Conservation (phyloP, 805 yeast species). For the Candida broadrunensis region DNA sequence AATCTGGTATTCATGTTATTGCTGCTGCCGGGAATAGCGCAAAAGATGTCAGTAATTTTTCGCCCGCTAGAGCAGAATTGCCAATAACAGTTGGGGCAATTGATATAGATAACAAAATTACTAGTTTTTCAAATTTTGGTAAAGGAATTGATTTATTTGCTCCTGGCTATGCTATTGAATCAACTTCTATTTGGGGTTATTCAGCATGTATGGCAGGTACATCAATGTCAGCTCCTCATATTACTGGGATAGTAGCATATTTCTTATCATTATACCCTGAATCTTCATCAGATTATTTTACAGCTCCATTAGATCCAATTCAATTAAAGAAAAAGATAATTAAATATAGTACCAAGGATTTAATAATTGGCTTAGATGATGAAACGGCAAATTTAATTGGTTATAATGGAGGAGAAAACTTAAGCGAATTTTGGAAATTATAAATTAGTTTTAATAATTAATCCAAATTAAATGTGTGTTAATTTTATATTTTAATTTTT, state of each 20-base stretch:
- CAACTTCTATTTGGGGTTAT: slow-evolving; percentile 56
- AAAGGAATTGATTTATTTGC: slow-evolving; percentile 51
- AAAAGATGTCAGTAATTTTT: slow-evolving; percentile 54
- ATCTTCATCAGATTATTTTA: slow-evolving; percentile 43
- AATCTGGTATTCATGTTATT: slow-evolving; percentile 54
- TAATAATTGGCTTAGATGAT: slow-evolving; percentile 40
- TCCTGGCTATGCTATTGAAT: slow-evolving; percentile 53
- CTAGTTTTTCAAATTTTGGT: slow-evolving; percentile 54
- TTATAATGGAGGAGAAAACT: slow-evolving; percentile 53
- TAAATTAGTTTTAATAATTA: no score
- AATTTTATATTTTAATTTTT: no score
- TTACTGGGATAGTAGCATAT: slow-evolving; percentile 54
- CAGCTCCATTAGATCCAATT: slow-evolving; percentile 46
- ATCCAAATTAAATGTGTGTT: no score
- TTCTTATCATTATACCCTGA: slow-evolving; percentile 54
- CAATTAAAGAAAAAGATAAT: slow-evolving; percentile 54
- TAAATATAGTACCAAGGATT: slow-evolving; percentile 47
- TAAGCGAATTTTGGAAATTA: slow-evolving; percentile 45
- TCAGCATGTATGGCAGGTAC: slow-evolving; percentile 56
- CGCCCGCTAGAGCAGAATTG: slow-evolving; percentile 56
- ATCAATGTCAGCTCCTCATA: slow-evolving; percentile 62
- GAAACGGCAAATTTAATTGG: slow-evolving; percentile 52
- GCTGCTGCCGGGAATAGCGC: slow-evolving; percentile 64
- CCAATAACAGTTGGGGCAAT: slow-evolving; percentile 53
- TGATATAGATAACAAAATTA: slow-evolving; percentile 41